These are phyloP conservation scores for Pyricularia pennisetigena DNA, from an alignment of 2,329 filamentous ascomycete genomes.

Conservation along the genomic window DNA sequence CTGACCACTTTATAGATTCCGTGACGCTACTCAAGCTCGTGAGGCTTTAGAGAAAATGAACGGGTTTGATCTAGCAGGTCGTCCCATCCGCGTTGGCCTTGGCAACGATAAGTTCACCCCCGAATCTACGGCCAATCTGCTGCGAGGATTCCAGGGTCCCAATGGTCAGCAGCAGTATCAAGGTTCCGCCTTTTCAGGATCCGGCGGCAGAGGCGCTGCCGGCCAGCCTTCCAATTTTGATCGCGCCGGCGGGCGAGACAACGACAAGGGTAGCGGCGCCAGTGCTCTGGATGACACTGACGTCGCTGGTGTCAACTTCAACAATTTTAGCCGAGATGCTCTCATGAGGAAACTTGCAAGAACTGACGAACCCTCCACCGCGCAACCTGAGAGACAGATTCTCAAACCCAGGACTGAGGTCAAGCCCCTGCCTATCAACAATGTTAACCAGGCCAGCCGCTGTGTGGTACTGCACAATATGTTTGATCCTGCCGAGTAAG, in stretches of 20 bases:
- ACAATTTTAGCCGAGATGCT: conserved; percentile 96
- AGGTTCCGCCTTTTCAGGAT: conserved; percentile 84
- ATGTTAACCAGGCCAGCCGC: conserved; percentile 84
- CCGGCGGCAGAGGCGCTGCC: conserved; percentile 55
- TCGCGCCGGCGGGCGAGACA: conserved; percentile 78
- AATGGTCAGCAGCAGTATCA: conserved; percentile 57
- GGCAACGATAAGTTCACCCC: conserved; percentile 99
- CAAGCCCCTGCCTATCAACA: conserved; percentile 72
- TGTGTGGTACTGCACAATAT: conserved; percentile 94
- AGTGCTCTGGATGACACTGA: conserved; percentile 96
- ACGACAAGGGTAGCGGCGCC: conserved; percentile 81
- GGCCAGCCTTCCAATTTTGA: conserved; percentile 77
- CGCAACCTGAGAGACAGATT: conserved; percentile 60
- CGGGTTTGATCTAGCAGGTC: conserved; percentile 93
- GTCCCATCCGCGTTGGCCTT: conserved; percentile 95
- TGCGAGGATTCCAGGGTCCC: conserved; percentile 84
- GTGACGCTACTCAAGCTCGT: conserved; percentile 81
- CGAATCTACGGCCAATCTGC: conserved; percentile 85
- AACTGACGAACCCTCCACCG: conserved; percentile 70
- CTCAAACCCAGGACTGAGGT: conserved; percentile 70
- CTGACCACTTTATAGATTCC: conserved; percentile 51
- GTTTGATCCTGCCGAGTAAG: conserved; percentile 88
- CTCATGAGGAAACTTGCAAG: conserved; percentile 98
- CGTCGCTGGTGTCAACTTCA: conserved; percentile 97
- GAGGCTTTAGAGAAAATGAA: conserved; percentile 99